Percentiles rank a stretch among this genome's conserved stretches.
Conservation (phyloP, 768 basidiomycete genomes). For the Gloeostereum incarnatum region DNA sequence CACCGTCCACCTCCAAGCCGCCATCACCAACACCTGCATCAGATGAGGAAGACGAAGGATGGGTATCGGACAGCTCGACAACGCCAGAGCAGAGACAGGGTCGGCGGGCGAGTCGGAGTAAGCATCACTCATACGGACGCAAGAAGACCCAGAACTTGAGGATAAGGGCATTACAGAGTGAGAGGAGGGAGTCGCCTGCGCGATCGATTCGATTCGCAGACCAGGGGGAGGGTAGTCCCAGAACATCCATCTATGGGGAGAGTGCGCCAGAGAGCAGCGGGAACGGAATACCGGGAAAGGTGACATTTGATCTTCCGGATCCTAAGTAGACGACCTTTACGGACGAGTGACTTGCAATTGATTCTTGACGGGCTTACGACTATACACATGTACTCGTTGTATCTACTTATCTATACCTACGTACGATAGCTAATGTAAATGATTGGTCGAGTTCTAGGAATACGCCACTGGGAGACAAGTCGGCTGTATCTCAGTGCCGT, state of each 20-base stretch:
- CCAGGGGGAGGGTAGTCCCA: not conserved
- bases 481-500: too few relatives aligned
- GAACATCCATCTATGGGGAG: slow-evolving; percentile 1
- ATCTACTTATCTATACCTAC: too few relatives aligned
- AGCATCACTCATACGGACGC: not conserved
- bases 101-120: not conserved
- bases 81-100: not conserved
- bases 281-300: not conserved
- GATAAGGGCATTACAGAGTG: not conserved
- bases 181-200: slow-evolving; percentile 5
- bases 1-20: slow-evolving; percentile 3
- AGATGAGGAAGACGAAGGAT: slow-evolving; percentile 53
- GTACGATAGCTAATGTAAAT: too few relatives aligned
- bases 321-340: too few relatives aligned
- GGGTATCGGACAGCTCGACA: slow-evolving; percentile 44
- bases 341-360: too few relatives aligned
- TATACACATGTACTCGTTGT: too few relatives aligned
- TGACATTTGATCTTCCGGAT: slow-evolving; percentile 2
- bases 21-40: slow-evolving; percentile 11
- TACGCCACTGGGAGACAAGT: too few relatives aligned
- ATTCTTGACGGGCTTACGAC: too few relatives aligned
- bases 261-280: not conserved
- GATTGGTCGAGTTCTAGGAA: too few relatives aligned
- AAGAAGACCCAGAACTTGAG: not conserved
- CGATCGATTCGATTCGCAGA: slow-evolving; percentile 7